These are phyloP conservation scores for Starmerella ratchasimensis DNA, from an alignment of 805 yeast species.

Conservation along the genomic window DNA sequence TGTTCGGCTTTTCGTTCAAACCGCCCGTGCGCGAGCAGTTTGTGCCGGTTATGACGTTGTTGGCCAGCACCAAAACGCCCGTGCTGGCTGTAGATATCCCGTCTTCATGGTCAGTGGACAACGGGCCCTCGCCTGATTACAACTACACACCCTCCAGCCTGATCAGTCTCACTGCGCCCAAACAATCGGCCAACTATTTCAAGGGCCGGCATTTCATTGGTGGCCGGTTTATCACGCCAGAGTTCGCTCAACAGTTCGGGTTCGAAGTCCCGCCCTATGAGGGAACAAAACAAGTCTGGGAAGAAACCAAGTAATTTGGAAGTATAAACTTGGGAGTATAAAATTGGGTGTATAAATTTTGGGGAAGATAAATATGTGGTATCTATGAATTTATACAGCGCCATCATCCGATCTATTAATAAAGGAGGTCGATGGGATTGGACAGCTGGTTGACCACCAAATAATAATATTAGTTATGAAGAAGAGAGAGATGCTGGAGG, in stretches of 20 bases:
- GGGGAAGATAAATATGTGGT: no score
- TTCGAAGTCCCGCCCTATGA: constrained; percentile 50
- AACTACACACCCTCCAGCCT: constrained; percentile 50
- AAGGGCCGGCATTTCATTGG: constrained; percentile 63
- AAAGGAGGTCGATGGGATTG: no score
- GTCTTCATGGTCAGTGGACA: constrained; percentile 93
- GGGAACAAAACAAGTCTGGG: constrained; percentile 44
- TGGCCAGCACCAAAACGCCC: constrained; percentile 36
- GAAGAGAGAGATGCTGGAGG: no score
- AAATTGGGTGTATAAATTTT: background rate
- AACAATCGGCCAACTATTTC: constrained; percentile 59
- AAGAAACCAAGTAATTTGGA: constrained; percentile 11
- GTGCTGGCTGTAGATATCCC: constrained; percentile 82
- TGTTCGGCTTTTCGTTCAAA: constrained; percentile 86
- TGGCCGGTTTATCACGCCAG: constrained; percentile 64
- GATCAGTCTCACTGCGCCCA: constrained; percentile 85
- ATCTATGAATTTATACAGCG: no score
- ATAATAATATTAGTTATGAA: no score
- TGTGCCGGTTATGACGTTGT: constrained; percentile 32
- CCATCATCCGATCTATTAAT: no score
- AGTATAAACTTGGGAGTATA: background rate
- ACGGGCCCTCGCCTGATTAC: constrained; percentile 45
- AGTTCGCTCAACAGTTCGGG: constrained; percentile 58
- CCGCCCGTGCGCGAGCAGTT: constrained; percentile 82
- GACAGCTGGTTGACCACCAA: no score